Conservation (phyloP, 2,329 filamentous ascomycete species). For the Colletotrichum nymphaeae region DNA sequence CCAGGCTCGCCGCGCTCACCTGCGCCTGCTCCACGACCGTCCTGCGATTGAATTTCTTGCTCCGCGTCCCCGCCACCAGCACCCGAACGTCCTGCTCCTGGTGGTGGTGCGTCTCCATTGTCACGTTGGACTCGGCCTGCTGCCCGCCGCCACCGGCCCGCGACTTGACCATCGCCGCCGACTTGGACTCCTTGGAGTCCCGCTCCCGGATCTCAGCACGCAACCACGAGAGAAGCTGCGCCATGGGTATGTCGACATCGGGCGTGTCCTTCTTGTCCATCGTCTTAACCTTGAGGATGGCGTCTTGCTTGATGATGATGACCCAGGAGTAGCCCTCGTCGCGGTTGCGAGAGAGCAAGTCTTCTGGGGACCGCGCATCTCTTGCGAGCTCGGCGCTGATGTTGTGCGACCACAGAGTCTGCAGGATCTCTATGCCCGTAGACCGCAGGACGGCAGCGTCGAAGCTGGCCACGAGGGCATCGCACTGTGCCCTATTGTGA, state of each 20-base stretch:
- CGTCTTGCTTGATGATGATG: constrained; percentile 85
- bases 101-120: constrained; percentile 49
- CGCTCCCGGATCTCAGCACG: constrained; percentile 84
- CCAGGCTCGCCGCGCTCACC: constrained; percentile 67
- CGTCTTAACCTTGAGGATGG: constrained; percentile 81
- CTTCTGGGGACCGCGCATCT: constrained; percentile 82
- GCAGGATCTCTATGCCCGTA: constrained; percentile 80
- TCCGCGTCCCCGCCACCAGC: constrained; percentile 83
- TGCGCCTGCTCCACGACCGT: constrained; percentile 86
- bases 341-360: constrained; percentile 79
- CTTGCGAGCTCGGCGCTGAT: constrained; percentile 90
- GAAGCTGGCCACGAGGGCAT: constrained; percentile 90
- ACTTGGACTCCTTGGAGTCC: constrained; percentile 73
- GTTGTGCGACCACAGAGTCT: constrained; percentile 82
- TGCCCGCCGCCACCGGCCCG: constrained; percentile 45
- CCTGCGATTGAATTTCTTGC: constrained; percentile 91
- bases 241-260: constrained; percentile 79
- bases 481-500: constrained; percentile 66
- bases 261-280: constrained; percentile 79
- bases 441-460: constrained; percentile 81
- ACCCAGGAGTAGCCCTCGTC: constrained; percentile 88
- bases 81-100: constrained; percentile 82
- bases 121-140: constrained; percentile 44
- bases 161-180: constrained; percentile 60
- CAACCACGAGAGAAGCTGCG: constrained; percentile 83